Percentiles rank a stretch among this genome's conserved stretches.
Conservation (phyloP, 108 stramenopile genomes). For the Pseudonitzschia delicatissima region DNA sequence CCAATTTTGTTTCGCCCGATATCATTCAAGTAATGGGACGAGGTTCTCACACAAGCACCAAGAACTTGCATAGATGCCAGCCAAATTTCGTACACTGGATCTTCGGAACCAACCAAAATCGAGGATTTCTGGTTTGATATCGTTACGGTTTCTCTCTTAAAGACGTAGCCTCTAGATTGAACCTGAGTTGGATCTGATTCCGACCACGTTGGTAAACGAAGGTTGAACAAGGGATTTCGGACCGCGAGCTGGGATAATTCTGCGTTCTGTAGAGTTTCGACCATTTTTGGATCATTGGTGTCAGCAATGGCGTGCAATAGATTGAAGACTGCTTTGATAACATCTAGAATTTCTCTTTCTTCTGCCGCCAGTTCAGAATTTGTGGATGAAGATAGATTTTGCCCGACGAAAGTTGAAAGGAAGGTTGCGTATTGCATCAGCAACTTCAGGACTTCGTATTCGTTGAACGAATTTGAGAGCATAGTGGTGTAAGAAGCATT, state of each 20-base stretch:
- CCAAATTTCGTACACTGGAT: slow-evolving; percentile 37
- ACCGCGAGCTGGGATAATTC: slow-evolving; percentile 22
- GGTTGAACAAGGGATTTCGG: slow-evolving; percentile 27
- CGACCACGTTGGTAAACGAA: background rate
- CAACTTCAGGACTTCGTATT: slow-evolving; percentile 20
- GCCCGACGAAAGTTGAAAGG: slow-evolving; percentile 1
- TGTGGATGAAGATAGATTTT: background rate
- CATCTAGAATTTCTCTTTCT: slow-evolving; percentile 1
- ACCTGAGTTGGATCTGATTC: background rate
- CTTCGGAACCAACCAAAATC: slow-evolving; percentile 13
- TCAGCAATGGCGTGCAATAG: slow-evolving; percentile 21
- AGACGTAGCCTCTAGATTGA: slow-evolving; percentile 25
- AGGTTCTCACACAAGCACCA: slow-evolving; percentile 14
- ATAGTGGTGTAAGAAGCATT: slow-evolving; percentile 4
- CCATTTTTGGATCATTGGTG: slow-evolving; percentile 10
- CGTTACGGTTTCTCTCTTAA: slow-evolving; percentile 5
- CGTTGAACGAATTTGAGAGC: slow-evolving; percentile 13
- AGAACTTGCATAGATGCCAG: slow-evolving; percentile 34
- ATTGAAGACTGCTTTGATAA: slow-evolving; percentile 20
- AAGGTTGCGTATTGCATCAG: slow-evolving; percentile 18
- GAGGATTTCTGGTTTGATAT: slow-evolving; percentile 1
- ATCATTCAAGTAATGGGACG: slow-evolving; percentile 9
- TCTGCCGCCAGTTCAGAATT: background rate
- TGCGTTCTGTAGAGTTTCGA: slow-evolving; percentile 9
- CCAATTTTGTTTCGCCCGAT: background rate